Evolutionary conservation across 768 basidiomycete genomes (phyloP).

Genomic region (Tricholoma bakamatsutake): DNA sequence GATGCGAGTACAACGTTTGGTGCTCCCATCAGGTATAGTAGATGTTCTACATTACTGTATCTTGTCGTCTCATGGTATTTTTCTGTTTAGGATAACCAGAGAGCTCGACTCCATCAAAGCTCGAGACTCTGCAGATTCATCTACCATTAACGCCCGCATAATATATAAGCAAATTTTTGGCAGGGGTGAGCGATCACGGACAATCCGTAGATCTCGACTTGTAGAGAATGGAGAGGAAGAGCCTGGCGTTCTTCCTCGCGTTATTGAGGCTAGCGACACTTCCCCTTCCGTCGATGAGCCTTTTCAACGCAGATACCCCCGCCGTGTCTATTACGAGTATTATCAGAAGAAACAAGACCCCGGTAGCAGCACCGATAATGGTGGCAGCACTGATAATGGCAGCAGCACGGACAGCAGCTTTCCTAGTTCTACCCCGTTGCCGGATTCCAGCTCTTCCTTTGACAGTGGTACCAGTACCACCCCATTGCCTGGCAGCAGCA

Average conservation of each 20-base stretch:
- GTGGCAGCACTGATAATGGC: background rate
- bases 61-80: background rate
- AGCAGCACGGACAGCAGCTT: background rate
- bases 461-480: background rate
- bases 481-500: background rate
- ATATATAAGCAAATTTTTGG: slow-evolving; percentile 21
- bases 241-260: slow-evolving; percentile 16
- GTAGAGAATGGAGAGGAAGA: slow-evolving; percentile 12
- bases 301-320: slow-evolving; percentile 12
- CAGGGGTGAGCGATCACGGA: slow-evolving; percentile 17
- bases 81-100: slow-evolving; percentile 21
- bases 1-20: slow-evolving; percentile 30
- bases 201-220: slow-evolving; percentile 23
- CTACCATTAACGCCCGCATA: slow-evolving; percentile 20
- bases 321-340: slow-evolving; percentile 2
- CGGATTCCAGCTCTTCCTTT: no score
- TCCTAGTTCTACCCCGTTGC: background rate
- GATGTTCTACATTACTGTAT: background rate
- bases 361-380: background rate
- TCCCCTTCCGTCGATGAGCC: background rate
- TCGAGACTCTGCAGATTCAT: slow-evolving; percentile 19
- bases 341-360: background rate
- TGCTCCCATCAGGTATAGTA: slow-evolving; percentile 32
- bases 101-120: slow-evolving; percentile 20
- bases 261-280: slow-evolving; percentile 22